Percentiles rank a stretch among this genome's conserved stretches.
Conservation (phyloP, 768 basidiomycete genomes). For the Tephrocybe sp. region DNA sequence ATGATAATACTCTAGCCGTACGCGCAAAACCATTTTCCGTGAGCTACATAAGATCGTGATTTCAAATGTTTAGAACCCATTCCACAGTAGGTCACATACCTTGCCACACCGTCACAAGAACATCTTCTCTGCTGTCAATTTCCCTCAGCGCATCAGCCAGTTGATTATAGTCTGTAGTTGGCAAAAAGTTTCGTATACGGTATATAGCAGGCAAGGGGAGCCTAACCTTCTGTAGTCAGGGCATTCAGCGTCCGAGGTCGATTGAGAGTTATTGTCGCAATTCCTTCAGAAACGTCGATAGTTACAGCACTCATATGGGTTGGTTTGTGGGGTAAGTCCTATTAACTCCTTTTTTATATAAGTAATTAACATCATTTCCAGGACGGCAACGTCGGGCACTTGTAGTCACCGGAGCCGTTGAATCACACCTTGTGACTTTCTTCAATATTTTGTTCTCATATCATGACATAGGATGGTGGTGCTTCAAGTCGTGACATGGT, state of each 20-base stretch:
- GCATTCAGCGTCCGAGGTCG: slow-evolving; percentile 61
- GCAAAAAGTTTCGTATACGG: no score
- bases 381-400: no score
- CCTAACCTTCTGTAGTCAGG: slow-evolving; percentile 46
- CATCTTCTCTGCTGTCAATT: slow-evolving; percentile 58
- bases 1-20: slow-evolving; percentile 33
- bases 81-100: slow-evolving; percentile 30
- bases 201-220: background rate
- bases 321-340: no score
- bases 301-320: slow-evolving; percentile 39
- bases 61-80: background rate
- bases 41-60: slow-evolving; percentile 34
- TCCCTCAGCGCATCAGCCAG: slow-evolving; percentile 57
- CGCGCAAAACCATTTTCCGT: slow-evolving; percentile 75
- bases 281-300: slow-evolving; percentile 49
- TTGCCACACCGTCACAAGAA: slow-evolving; percentile 67
- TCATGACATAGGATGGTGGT: no score
- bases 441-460: no score
- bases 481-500: no score
- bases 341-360: no score
- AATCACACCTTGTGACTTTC: no score
- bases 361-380: no score
- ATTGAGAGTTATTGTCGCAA: slow-evolving; percentile 69
- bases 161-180: slow-evolving; percentile 54
- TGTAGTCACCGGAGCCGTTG: no score